Conservation (phyloP, 345 rosid genomes). For the Gynandropsis gynandra region DNA sequence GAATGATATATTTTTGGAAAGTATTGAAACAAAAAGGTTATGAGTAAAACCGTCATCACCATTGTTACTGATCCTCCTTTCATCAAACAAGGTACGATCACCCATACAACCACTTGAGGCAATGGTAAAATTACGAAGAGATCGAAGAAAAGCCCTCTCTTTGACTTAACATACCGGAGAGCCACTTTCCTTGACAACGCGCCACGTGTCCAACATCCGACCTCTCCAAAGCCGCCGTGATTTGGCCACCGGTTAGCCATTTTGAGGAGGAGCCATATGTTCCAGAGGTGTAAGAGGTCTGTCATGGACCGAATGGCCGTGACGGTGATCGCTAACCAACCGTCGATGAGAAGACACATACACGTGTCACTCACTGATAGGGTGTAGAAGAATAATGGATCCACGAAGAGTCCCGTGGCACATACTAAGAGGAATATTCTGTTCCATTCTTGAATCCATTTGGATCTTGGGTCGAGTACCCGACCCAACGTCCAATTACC, state of each 20-base stretch:
- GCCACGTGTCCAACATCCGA: slow-evolving; percentile 21
- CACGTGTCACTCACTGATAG: slow-evolving; percentile 61
- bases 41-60: slow-evolving; percentile 57
- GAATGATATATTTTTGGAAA: slow-evolving; percentile 92
- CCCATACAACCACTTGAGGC: slow-evolving; percentile 63
- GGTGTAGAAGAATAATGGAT: slow-evolving; percentile 88
- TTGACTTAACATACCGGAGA: slow-evolving; percentile 42
- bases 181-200: slow-evolving; percentile 28
- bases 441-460: slow-evolving; percentile 91
- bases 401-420: slow-evolving; percentile 78
- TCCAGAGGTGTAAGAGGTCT: slow-evolving; percentile 79
- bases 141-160: slow-evolving; percentile 72
- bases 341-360: slow-evolving; percentile 79
- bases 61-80: slow-evolving; percentile 54
- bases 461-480: slow-evolving; percentile 76
- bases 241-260: slow-evolving; percentile 38
- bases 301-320: slow-evolving; percentile 90
- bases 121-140: slow-evolving; percentile 79
- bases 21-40: slow-evolving; percentile 78
- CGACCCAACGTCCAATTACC: slow-evolving; percentile 38
- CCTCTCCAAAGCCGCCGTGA: slow-evolving; percentile 13
- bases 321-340: slow-evolving; percentile 92
- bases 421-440: slow-evolving; percentile 68
- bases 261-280: slow-evolving; percentile 75
- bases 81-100: too few relatives aligned